Conservation (phyloP, 352 stramenopile species). For the Plasmopara viticola region DNA sequence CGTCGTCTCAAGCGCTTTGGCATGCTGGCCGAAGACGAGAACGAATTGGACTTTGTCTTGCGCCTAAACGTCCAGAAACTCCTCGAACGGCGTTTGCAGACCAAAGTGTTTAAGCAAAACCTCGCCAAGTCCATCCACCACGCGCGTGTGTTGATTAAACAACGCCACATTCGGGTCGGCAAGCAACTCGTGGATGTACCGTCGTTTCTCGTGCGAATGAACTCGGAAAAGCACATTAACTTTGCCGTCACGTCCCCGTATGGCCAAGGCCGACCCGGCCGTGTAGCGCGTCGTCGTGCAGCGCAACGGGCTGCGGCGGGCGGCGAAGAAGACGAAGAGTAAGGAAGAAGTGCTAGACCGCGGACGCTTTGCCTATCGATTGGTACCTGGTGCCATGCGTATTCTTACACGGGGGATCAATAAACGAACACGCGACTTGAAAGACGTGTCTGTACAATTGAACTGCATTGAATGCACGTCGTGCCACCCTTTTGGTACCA, state of each 20-base stretch:
- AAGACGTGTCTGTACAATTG: too few relatives aligned
- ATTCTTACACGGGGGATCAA: too few relatives aligned
- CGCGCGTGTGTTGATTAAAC: conserved; percentile 98
- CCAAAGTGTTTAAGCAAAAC: conserved; percentile 98
- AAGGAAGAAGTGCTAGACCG: conserved; percentile 18
- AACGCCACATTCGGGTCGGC: conserved; percentile 99
- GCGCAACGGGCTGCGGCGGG: conserved; percentile 89
- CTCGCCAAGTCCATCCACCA: conserved; percentile 99
- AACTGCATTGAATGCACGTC: too few relatives aligned
- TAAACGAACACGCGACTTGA: too few relatives aligned
- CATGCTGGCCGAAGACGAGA: conserved; percentile 96
- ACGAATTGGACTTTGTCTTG: conserved; percentile 97
- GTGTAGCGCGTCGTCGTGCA: conserved; percentile 93
- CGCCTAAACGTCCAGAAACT: conserved; percentile 98
- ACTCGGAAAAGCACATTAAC: conserved; percentile 99
- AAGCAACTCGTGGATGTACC: conserved; percentile 98
- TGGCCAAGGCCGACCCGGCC: conserved; percentile 94
- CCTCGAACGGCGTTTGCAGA: conserved; percentile 97
- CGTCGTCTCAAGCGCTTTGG: conserved; percentile 96
- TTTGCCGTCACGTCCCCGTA: conserved; percentile 97
- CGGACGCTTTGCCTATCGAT: too few relatives aligned
- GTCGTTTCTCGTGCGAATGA: conserved; percentile 97
- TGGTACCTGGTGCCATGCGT: too few relatives aligned
- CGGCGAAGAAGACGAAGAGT: conserved; percentile 84
- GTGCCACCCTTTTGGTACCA: neutral